These are phyloP conservation scores for Chaetothyriales sp. DNA, from an alignment of 2,329 filamentous ascomycete species.

Conservation along the genomic window DNA sequence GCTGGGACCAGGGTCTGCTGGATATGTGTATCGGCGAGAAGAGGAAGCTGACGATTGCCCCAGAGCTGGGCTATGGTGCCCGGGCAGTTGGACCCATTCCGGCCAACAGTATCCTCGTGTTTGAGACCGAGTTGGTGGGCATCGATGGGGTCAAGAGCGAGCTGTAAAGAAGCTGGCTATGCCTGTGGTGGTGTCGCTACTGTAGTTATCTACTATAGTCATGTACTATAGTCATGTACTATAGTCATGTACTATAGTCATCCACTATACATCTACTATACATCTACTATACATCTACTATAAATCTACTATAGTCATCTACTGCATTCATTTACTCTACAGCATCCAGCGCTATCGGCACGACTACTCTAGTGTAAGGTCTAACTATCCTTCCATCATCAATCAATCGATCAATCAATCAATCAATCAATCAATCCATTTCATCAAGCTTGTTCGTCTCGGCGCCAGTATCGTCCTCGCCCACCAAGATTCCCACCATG, in stretches of 20 bases:
- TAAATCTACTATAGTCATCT: too few relatives aligned
- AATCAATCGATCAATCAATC: conserved; percentile 5
- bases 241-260: too few relatives aligned
- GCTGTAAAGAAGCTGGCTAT: background rate
- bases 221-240: too few relatives aligned
- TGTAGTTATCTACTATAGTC: too few relatives aligned
- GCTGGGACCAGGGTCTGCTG: conserved; percentile 81
- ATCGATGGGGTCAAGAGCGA: conserved; percentile 48
- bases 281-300: too few relatives aligned
- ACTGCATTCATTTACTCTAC: background rate
- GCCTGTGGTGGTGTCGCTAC: too few relatives aligned
- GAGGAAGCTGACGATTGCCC: conserved; percentile 78
- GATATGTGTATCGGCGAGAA: conserved; percentile 97
- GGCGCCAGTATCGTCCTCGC: conserved; percentile 34
- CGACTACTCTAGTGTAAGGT: background rate
- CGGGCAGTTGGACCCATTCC: conserved; percentile 70
- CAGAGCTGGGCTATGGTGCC: conserved; percentile 69
- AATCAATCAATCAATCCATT: conserved; percentile 40
- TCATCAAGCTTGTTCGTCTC: conserved; percentile 35
- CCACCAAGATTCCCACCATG: conserved; percentile 47
- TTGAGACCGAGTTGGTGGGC: conserved; percentile 78
- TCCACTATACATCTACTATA: too few relatives aligned
- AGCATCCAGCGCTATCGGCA: background rate
- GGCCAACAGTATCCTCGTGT: conserved; percentile 66
- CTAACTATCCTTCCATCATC: background rate